Percentiles rank a stretch among this genome's conserved stretches.
Evolutionary conservation across 106 monocot species (phyloP).

Genomic region (Acanthochlamys bracteata): DNA sequence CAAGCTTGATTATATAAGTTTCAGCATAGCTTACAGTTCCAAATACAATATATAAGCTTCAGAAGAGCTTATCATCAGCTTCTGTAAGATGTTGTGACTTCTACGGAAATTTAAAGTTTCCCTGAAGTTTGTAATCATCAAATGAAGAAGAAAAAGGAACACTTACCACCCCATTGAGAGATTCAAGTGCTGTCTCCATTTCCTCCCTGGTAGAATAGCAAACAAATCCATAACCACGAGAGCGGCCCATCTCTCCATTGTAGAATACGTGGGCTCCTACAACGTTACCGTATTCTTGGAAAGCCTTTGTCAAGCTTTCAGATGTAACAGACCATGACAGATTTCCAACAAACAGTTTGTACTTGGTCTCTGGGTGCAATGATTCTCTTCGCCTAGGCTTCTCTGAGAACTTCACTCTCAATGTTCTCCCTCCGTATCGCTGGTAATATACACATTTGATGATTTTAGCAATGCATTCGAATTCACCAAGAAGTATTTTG

Average conservation of each 20-base stretch:
- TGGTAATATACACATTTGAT: neutral
- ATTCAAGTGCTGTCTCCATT: constrained; percentile 70
- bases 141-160: neutral
- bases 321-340: constrained; percentile 83
- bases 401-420: constrained; percentile 85
- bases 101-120: no score
- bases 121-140: no score
- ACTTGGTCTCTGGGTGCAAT: constrained; percentile 69
- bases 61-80: no score
- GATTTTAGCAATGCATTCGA: neutral
- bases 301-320: constrained; percentile 43
- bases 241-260: constrained; percentile 77
- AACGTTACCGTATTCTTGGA: constrained; percentile 61
- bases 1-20: no score
- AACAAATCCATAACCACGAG: constrained; percentile 84
- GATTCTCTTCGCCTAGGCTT: constrained; percentile 66
- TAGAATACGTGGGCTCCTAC: constrained; percentile 78
- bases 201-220: constrained; percentile 74
- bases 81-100: no score
- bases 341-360: constrained; percentile 93
- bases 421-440: constrained; percentile 56
- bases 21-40: no score
- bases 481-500: no score
- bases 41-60: no score
- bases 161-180: constrained; percentile 63